Conservation (phyloP, 2,329 filamentous ascomycete species). For the Epichloe gansuensis region DNA sequence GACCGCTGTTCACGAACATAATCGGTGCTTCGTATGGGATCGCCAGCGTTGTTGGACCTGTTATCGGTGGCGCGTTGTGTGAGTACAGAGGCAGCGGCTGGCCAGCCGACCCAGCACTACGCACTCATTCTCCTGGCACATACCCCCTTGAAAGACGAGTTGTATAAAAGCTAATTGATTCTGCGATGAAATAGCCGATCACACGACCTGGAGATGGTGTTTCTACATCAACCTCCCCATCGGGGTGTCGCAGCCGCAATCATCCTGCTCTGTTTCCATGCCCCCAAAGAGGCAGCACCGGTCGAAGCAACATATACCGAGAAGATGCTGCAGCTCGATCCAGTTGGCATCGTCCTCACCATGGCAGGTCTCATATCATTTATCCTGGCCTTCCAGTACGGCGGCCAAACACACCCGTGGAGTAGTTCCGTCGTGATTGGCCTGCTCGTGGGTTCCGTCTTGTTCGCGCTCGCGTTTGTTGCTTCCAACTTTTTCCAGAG, state of each 20-base stretch:
- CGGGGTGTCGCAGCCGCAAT: slow-evolving; percentile 10
- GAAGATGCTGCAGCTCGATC: slow-evolving; percentile 14
- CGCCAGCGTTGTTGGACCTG: background rate
- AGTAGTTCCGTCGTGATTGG: slow-evolving; percentile 12
- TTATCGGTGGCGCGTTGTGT: background rate
- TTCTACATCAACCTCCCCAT: slow-evolving; percentile 21
- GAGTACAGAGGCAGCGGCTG: background rate
- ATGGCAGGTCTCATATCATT: slow-evolving; percentile 31
- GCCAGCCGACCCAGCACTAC: background rate
- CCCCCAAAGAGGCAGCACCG: slow-evolving; percentile 11
- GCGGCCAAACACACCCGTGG: slow-evolving; percentile 24
- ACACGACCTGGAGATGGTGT: slow-evolving; percentile 17
- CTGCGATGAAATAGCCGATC: slow-evolving; percentile 8
- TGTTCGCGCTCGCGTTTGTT: slow-evolving; percentile 24
- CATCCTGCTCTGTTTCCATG: slow-evolving; percentile 20
- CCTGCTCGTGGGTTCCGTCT: slow-evolving; percentile 19
- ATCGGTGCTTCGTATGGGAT: background rate
- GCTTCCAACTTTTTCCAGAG: slow-evolving; percentile 24
- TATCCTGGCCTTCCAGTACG: slow-evolving; percentile 38
- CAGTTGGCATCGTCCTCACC: slow-evolving; percentile 18
- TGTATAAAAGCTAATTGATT: background rate
- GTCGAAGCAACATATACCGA: background rate
- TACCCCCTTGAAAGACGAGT: slow-evolving; percentile 1
- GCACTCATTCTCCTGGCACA: background rate
- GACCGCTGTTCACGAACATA: background rate